Evolutionary conservation across 2,329 filamentous ascomycete species (phyloP).

Genomic region (Ilyonectria sp.): DNA sequence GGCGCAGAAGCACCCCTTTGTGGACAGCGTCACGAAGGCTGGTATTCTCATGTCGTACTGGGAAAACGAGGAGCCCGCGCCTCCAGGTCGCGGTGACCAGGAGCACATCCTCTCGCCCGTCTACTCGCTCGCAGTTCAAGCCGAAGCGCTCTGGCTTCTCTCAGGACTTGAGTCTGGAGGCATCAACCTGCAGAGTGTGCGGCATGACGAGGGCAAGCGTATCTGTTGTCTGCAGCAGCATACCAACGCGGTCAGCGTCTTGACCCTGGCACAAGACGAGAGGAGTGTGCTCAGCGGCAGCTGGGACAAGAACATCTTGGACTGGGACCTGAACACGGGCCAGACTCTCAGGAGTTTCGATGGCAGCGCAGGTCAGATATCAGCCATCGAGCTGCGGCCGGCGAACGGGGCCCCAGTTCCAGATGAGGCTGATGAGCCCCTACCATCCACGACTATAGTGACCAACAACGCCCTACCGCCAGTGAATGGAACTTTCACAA

Average conservation of each 20-base stretch:
- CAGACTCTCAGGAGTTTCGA: slow-evolving; percentile 82
- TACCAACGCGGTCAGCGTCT: slow-evolving; percentile 90
- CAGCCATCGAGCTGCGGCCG: slow-evolving; percentile 88
- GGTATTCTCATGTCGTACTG: slow-evolving; percentile 96
- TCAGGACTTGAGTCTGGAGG: slow-evolving; percentile 91
- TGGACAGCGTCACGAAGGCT: slow-evolving; percentile 96
- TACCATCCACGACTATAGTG: slow-evolving; percentile 78
- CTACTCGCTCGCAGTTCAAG: slow-evolving; percentile 93
- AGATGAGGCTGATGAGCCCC: slow-evolving; percentile 74
- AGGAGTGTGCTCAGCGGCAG: slow-evolving; percentile 90
- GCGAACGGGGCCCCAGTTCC: slow-evolving; percentile 83
- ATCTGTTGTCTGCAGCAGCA: slow-evolving; percentile 87
- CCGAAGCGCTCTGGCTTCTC: slow-evolving; percentile 90
- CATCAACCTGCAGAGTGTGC: slow-evolving; percentile 93
- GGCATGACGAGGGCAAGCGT: slow-evolving; percentile 94
- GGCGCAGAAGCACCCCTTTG: slow-evolving; percentile 95
- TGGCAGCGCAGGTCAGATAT: slow-evolving; percentile 86
- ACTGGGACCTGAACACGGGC: slow-evolving; percentile 96
- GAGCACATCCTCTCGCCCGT: slow-evolving; percentile 86
- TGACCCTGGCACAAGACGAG: slow-evolving; percentile 88
- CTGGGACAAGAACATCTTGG: slow-evolving; percentile 95
- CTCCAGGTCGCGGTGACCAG: slow-evolving; percentile 62
- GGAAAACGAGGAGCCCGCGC: slow-evolving; percentile 90
- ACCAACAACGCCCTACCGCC: slow-evolving; percentile 79
- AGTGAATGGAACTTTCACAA: slow-evolving; percentile 62